phyloP scores from a whole-genome alignment of 1,284 basidiomycete species.

The Sanguinoderma infundibulare region DNA sequence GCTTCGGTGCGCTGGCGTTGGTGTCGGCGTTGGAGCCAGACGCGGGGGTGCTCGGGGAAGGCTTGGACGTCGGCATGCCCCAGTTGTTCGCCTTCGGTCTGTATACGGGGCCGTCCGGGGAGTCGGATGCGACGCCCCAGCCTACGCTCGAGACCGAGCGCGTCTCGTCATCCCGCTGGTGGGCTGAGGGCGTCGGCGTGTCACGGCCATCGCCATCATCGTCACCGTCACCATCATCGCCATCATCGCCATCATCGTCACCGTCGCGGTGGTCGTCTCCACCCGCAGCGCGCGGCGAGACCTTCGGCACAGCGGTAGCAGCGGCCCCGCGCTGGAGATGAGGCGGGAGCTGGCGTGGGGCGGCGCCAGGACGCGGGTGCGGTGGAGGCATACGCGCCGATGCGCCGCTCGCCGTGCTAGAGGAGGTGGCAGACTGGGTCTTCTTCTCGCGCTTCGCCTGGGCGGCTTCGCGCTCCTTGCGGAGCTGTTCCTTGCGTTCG shows the following conservation, averaged over 20 bases:
- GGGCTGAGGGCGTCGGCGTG: slow-evolving; percentile 6
- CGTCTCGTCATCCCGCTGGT: slow-evolving; percentile 2
- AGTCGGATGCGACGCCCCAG: slow-evolving; percentile 11
- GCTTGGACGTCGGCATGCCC: background rate
- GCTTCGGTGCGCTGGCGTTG: background rate
- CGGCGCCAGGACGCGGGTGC: slow-evolving; percentile 9
- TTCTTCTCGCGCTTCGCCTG: slow-evolving; percentile 7
- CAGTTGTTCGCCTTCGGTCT: background rate
- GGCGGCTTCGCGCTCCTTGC: slow-evolving; percentile 3
- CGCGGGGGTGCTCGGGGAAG: background rate
- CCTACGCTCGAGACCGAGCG: slow-evolving; percentile 10
- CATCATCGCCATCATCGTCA: background rate
- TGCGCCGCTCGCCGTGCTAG: background rate
- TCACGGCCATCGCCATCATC: background rate
- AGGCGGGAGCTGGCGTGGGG: slow-evolving; percentile 10
- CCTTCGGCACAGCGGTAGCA: background rate
- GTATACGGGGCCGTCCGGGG: slow-evolving; percentile 1
- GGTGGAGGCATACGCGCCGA: slow-evolving; percentile 5
- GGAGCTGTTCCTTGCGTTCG: slow-evolving; percentile 2
- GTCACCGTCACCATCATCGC: background rate
- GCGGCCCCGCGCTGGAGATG: slow-evolving; percentile 13
- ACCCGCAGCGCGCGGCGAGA: background rate
- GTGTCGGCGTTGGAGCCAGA: background rate
- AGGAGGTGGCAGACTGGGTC: background rate
- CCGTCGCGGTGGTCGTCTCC: background rate